Evolutionary conservation across 495 filamentous ascomycete genomes (phyloP).

Genomic region (Aspergillus carlsbadensis): DNA sequence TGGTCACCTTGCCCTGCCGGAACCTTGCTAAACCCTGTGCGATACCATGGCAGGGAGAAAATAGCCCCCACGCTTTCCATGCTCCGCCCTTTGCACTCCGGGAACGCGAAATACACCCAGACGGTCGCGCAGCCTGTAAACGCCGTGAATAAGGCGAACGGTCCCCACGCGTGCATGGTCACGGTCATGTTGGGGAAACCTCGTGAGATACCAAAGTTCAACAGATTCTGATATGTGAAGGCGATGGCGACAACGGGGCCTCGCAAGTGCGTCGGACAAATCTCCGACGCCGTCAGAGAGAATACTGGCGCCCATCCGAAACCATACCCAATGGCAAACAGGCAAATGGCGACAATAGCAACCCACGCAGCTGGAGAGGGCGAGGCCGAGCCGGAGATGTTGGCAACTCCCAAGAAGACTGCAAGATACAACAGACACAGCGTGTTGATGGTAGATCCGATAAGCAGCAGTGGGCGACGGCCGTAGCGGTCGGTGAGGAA

Average conservation of each 20-base stretch:
- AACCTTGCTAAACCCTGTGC: conserved; percentile 16
- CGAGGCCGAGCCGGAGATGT: conserved; percentile 1
- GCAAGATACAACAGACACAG: conserved; percentile 21
- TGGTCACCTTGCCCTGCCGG: background rate
- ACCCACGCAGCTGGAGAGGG: conserved; percentile 21
- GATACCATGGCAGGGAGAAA: conserved; percentile 23
- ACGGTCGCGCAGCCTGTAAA: conserved; percentile 16
- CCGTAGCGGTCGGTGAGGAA: conserved; percentile 23
- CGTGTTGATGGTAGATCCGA: conserved; percentile 23
- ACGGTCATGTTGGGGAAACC: conserved; percentile 23
- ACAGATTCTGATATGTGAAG: conserved; percentile 25
- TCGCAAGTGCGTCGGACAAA: conserved; percentile 22
- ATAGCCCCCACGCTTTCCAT: conserved; percentile 19
- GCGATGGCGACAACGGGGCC: conserved; percentile 20
- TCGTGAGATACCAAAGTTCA: conserved; percentile 25
- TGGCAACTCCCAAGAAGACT: conserved; percentile 19
- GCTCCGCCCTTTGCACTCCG: conserved; percentile 25
- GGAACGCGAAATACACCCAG: conserved; percentile 24
- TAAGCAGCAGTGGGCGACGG: conserved; percentile 23
- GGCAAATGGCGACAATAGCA: conserved; percentile 25
- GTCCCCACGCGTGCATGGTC: conserved; percentile 22
- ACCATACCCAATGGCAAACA: conserved; percentile 26
- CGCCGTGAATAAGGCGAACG: conserved; percentile 22
- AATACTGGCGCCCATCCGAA: conserved; percentile 25
- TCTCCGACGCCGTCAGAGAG: conserved; percentile 25